Evolutionary conservation across 2,329 filamentous ascomycete species (phyloP).

Genomic region (Paraconiothyrium sp.): DNA sequence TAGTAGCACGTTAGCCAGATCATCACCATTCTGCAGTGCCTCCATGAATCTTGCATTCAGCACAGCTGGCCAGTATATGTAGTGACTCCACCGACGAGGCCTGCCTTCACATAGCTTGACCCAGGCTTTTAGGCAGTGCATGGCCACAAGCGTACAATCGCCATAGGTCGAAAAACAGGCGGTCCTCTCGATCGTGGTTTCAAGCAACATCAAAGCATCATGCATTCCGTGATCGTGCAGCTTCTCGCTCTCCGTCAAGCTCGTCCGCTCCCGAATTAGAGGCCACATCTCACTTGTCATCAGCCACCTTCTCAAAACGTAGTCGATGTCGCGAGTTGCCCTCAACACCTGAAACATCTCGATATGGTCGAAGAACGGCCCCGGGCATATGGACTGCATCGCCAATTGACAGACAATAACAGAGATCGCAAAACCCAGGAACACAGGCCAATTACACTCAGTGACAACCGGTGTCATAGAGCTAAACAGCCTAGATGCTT

Average conservation of each 20-base stretch:
- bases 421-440: conserved; percentile 5
- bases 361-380: conserved; percentile 9
- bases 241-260: background rate
- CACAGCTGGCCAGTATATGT: conserved; percentile 9
- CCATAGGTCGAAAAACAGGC: background rate
- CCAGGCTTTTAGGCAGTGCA: conserved; percentile 9
- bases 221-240: background rate
- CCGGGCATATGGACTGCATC: conserved; percentile 11
- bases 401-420: conserved; percentile 15
- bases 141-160: background rate
- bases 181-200: background rate
- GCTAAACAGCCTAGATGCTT: conserved; percentile 2
- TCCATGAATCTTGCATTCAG: background rate
- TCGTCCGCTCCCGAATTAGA: background rate
- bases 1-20: conserved; percentile 7
- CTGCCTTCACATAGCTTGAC: background rate
- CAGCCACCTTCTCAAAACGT: background rate
- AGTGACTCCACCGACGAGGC: conserved; percentile 10
- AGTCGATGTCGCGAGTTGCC: background rate
- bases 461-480: background rate
- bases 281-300: conserved; percentile 8
- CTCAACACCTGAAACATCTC: conserved; percentile 8
- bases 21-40: background rate
- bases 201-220: background rate
- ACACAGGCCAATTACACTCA: conserved; percentile 1